Evolutionary conservation across 2,329 filamentous ascomycete genomes (phyloP), one percentile per base, ranked within the genome.

Genomic region (Thelonectria rubi): DNA sequence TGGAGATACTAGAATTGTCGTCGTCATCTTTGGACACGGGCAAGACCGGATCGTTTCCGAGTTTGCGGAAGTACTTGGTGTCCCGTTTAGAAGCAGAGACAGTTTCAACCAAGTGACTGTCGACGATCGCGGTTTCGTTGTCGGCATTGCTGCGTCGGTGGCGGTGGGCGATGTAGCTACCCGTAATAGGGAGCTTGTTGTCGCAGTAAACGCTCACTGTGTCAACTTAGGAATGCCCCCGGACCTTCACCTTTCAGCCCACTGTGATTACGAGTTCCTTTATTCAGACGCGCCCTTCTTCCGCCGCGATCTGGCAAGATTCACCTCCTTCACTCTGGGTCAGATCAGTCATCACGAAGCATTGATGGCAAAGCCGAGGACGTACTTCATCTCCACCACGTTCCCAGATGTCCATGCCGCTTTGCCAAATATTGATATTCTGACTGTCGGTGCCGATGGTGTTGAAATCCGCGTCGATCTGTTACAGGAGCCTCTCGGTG

Each of bases 381-480:
- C 92, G 0, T 94, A 91, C 69, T 88, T 95, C 72, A 93, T 96
- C 66, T 95, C 92, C 5, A 95, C 92, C 1, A 96, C 93, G 0
- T 96, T 96, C 67, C 91, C 92, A 0, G 92, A 97, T 73, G 91
- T 97, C 9, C 89, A 90, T 63, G 89, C 91, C 4, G 92, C 92
- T 9, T 80, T 96, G 48, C 91, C 92, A 1, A 95, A 96, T 72
- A 83, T 97, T 61, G 92, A 95, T 75, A 95, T 96, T 54, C 79
- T 96, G 46, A 95, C 92, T 0, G 92, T 96, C 3, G 93, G 93
- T 39, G 90, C 92, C 15, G 92, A 97, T 76, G 91, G 91, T 0
- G 90, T 96, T 43, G 93, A 97, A 75, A 86, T 96, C 54, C 87
- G 93, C 20, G 92, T 95, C 10, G 93, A 97, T 75, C 80, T 97